Conservation (phyloP, 2,329 filamentous ascomycete species). For the Xylariales sp. region DNA sequence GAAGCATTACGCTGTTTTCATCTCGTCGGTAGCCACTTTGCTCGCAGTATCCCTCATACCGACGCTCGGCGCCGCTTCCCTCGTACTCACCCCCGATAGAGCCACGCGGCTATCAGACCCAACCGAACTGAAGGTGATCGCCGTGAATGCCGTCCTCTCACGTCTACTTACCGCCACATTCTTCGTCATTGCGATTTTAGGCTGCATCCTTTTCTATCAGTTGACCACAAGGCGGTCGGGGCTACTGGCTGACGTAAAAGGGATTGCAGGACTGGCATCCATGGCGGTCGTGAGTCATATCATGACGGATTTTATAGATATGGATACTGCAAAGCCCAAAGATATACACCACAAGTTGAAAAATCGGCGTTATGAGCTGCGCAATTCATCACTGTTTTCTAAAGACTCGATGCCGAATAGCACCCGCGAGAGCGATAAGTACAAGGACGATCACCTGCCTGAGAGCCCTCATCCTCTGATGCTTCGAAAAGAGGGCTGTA, state of each 20-base stretch:
- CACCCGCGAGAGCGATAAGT: constrained; percentile 58
- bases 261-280: constrained; percentile 78
- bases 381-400: constrained; percentile 77
- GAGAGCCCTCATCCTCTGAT: constrained; percentile 76
- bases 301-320: constrained; percentile 77
- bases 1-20: constrained; percentile 74
- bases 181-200: constrained; percentile 67
- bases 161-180: constrained; percentile 69
- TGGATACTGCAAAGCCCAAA: constrained; percentile 73
- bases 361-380: constrained; percentile 73
- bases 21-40: constrained; percentile 73
- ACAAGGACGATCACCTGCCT: constrained; percentile 61
- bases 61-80: constrained; percentile 72
- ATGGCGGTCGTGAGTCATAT: constrained; percentile 82
- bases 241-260: constrained; percentile 74
- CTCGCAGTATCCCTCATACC: constrained; percentile 76
- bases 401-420: constrained; percentile 63
- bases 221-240: constrained; percentile 73
- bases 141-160: constrained; percentile 69
- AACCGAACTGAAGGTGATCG: constrained; percentile 62
- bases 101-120: constrained; percentile 57
- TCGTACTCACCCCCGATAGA: constrained; percentile 67
- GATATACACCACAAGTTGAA: constrained; percentile 77
- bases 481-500: constrained; percentile 68
- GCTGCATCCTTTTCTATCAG: constrained; percentile 68